Evolutionary conservation across 495 filamentous ascomycete genomes (phyloP).

Genomic region (Tuber calosporum): DNA sequence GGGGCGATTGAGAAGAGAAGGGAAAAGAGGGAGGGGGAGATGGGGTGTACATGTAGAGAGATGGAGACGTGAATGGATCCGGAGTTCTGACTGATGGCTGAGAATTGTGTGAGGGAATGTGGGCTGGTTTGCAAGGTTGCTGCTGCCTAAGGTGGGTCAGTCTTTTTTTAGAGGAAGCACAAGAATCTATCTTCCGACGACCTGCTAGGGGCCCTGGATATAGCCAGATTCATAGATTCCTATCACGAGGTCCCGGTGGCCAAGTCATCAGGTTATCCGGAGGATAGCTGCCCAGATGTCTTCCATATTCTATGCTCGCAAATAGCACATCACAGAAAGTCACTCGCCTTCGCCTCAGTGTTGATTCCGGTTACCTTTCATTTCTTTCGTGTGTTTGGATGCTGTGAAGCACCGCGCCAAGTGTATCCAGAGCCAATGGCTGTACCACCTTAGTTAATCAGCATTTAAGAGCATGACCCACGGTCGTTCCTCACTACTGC

Average conservation of each 20-base stretch:
- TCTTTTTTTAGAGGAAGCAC: not conserved
- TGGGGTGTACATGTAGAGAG: not conserved
- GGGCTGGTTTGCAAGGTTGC: not conserved
- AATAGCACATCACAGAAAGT: not conserved
- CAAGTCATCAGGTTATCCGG: not conserved
- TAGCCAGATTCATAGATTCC: not conserved
- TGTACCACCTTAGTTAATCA: not conserved
- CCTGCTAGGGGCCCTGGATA: not conserved
- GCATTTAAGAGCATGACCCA: not conserved
- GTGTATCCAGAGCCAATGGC: not conserved
- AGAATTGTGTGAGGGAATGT: not conserved
- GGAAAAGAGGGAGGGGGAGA: too few species aligned
- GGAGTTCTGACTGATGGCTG: not conserved
- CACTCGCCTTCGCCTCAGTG: not conserved
- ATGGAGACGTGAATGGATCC: constrained; percentile 4
- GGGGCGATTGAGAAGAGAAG: not conserved
- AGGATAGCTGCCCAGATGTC: not conserved
- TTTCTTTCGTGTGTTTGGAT: not conserved
- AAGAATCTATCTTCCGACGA: not conserved
- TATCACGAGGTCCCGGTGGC: not conserved
- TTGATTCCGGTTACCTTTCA: not conserved
- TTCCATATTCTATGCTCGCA: not conserved
- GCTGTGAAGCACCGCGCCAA: not conserved
- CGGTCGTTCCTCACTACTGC: not conserved
- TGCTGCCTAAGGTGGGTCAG: not conserved